Evolutionary conservation across 495 filamentous ascomycete species (phyloP), one percentile per base, ranked within the genome.

Genomic region (Aspergillus steynii): DNA sequence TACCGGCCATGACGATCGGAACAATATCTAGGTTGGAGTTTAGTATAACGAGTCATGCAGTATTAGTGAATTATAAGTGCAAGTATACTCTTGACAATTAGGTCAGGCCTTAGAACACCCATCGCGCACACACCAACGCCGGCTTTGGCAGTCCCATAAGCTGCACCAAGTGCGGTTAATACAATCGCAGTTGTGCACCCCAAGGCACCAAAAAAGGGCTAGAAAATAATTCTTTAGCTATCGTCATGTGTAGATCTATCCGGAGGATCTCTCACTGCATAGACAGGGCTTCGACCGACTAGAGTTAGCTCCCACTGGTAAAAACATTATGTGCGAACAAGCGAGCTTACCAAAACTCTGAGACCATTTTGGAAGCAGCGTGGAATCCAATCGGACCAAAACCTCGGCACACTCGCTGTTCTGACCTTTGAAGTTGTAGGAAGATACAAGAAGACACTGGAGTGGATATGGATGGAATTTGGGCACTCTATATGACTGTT

Each of bases 1-100:
- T 99, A 98, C 95, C 95, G 83, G 95, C 95, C 95, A 99, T 99
- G 85, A 99, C 96, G 78, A 99, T 95, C 71, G 95, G 95, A 61
- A 99, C 93, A 73, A 99, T 96, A 83, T 98, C 95, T 99, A 65
- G 25, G 55, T 58, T 56, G 20, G 26, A 46, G n/a, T 20, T 20
- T 20, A 20, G 20, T 20, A 20, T 20, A 20, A 20, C 20, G 20
- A 20, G 20, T 20, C 20, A 20, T 20, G 20, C 20, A 20, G 20
- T 20, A 20, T 20, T 20, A 20, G 20, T 20, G 20, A 20, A 20
- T 20, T 20, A 20, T 20, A 15, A 7, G 15, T 7, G 7, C 8
- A 46, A 46, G 15, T 15, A 46, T 89, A 98, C 96, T 99, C 89
- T 96, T 98, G 71, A 99, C 95, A 78, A 97, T 97, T 79, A 99